Percentiles rank a stretch among this genome's conserved stretches.
phyloP scores from a whole-genome alignment of 805 yeast genomes.

The Candida ipomoeae region DNA sequence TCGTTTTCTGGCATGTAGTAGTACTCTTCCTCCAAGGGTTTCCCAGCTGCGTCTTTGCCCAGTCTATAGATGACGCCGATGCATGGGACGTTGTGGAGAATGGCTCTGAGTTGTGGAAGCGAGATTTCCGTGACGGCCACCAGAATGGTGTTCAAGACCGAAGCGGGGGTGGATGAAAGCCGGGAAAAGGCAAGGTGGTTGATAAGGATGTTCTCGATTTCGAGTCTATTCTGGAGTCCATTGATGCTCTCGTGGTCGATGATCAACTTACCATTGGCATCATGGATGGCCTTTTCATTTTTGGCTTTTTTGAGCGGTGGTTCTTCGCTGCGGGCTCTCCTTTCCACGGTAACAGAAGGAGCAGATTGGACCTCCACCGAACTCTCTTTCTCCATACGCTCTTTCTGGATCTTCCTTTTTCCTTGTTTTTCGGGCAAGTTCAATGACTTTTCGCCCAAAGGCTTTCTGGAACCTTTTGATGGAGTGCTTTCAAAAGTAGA shows the following conservation, averaged over 20 bases:
- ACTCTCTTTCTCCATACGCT: neutral
- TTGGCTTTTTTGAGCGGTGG: constrained; percentile 22
- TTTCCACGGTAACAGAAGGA: constrained; percentile 7
- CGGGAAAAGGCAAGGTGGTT: constrained; percentile 91
- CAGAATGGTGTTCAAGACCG: constrained; percentile 60
- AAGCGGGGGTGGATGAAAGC: constrained; percentile 81
- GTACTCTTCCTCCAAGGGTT: constrained; percentile 88
- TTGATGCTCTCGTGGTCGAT: constrained; percentile 21
- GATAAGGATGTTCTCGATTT: constrained; percentile 60
- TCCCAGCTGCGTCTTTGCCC: constrained; percentile 97
- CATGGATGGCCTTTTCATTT: constrained; percentile 13
- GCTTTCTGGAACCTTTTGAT: constrained; percentile 11
- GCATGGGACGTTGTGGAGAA: constrained; percentile 48
- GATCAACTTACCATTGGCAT: constrained; percentile 28
- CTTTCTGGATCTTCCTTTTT: neutral
- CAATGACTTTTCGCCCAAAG: constrained; percentile 28
- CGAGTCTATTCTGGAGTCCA: constrained; percentile 40
- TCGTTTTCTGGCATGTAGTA: constrained; percentile 87
- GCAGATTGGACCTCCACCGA: neutral
- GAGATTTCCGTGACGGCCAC: constrained; percentile 47
- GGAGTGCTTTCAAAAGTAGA: neutral
- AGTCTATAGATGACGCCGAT: constrained; percentile 85
- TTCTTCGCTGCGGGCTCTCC: constrained; percentile 33
- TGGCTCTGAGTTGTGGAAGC: constrained; percentile 39
- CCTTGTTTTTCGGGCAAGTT: constrained; percentile 12